Evolutionary conservation across 139 green algal genomes (phyloP).

Genomic region (Chlamydomonas schloesseri): DNA sequence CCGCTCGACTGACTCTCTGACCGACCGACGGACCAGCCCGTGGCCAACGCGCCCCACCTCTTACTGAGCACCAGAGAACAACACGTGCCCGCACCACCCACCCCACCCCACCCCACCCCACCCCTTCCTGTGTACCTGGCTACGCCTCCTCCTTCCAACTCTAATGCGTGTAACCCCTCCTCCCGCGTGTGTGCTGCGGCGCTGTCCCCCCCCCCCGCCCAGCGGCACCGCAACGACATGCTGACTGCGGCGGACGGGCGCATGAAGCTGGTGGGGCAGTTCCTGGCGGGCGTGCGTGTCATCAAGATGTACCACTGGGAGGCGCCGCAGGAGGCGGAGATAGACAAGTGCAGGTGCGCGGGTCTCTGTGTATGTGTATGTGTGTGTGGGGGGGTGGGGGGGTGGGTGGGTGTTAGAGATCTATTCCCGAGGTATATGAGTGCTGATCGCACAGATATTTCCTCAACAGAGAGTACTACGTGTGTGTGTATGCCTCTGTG

Average conservation of each 20-base stretch:
- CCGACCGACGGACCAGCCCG: too few species aligned
- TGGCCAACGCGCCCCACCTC: too few species aligned
- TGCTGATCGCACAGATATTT: too few species aligned
- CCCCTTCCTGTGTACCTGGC: too few species aligned
- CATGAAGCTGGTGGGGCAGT: constrained; percentile 44
- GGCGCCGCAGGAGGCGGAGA: constrained; percentile 1
- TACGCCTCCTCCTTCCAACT: too few species aligned
- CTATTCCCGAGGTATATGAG: too few species aligned
- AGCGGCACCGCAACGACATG: constrained; percentile 29
- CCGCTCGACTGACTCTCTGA: not conserved
- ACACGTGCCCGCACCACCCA: too few species aligned
- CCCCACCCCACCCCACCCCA: too few species aligned
- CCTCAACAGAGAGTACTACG: too few species aligned
- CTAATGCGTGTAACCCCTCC: too few species aligned
- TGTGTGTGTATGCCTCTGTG: too few species aligned
- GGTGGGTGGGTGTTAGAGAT: not conserved
- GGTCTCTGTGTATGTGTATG: not conserved
- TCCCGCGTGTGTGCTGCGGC: not conserved
- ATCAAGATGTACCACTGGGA: constrained; percentile 49
- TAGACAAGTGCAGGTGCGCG: not conserved
- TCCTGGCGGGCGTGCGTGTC: constrained; percentile 34
- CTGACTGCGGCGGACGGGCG: constrained; percentile 24
- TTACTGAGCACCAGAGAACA: too few species aligned
- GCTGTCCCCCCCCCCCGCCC: not conserved
- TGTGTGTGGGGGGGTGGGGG: not conserved